Evolutionary conservation across 805 yeast species (phyloP).

Genomic region (Nakazawaea laoshanensis): DNA sequence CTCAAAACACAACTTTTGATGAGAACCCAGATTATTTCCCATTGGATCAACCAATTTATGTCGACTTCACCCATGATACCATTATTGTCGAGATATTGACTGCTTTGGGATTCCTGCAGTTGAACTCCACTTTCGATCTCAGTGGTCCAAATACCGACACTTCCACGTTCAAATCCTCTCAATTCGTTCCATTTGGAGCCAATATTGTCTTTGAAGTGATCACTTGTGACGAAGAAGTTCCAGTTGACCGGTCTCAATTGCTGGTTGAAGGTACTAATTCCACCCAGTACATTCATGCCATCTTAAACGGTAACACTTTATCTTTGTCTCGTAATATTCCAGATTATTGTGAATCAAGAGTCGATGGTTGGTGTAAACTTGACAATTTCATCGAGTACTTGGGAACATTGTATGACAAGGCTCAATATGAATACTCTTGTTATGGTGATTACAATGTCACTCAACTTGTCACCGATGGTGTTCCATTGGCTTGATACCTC

Average conservation of each 20-base stretch:
- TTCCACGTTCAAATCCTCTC: constrained; percentile 16
- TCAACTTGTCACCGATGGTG: constrained; percentile 58
- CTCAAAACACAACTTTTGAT: constrained; percentile 10
- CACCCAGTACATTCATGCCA: constrained; percentile 12
- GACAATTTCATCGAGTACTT: constrained; percentile 12
- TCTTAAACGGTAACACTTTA: constrained; percentile 13
- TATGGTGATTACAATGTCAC: constrained; percentile 30
- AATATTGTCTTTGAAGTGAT: constrained; percentile 28
- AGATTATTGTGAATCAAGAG: constrained; percentile 13
- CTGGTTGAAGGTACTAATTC: constrained; percentile 3
- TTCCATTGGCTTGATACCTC: constrained; percentile 31
- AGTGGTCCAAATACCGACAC: constrained; percentile 11
- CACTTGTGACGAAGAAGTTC: constrained; percentile 19
- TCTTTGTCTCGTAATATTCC: constrained; percentile 12
- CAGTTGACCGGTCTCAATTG: constrained; percentile 9
- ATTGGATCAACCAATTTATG: constrained; percentile 3
- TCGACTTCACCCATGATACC: constrained; percentile 9
- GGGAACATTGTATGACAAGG: constrained; percentile 9
- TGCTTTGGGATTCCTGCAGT: constrained; percentile 9
- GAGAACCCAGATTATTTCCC: constrained; percentile 7
- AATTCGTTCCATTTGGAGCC: constrained; percentile 33
- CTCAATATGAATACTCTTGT: constrained; percentile 5
- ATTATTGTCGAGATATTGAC: constrained; percentile 3
- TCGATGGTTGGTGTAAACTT: constrained; percentile 15
- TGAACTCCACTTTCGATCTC: constrained; percentile 7